Conservation (phyloP, 1,139 yeast genomes). For the Pneumocystis wakefieldiae region DNA sequence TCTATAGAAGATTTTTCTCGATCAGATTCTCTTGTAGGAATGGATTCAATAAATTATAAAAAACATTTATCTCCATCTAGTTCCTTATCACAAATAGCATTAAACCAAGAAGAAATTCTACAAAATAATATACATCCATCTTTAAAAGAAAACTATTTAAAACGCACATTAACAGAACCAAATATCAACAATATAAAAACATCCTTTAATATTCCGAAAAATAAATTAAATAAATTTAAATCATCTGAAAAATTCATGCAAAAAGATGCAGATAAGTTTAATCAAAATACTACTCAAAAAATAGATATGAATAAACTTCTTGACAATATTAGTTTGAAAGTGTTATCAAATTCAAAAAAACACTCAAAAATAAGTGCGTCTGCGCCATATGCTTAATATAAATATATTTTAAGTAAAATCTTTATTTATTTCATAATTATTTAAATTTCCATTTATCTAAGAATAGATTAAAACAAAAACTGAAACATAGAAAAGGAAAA, state of each 20-base stretch:
- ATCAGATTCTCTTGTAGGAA: background rate
- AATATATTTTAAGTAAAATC: background rate
- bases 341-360: background rate
- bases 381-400: background rate
- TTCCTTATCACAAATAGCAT: background rate
- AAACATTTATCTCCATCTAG: background rate
- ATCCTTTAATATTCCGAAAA: background rate
- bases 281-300: background rate
- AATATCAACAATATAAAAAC: background rate
- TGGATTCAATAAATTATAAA: background rate
- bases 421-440: background rate
- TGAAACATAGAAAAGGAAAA: background rate
- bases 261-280: background rate
- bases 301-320: background rate
- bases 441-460: background rate
- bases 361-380: background rate
- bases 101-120: background rate
- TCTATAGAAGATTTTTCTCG: background rate
- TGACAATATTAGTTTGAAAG: background rate
- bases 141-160: background rate
- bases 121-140: background rate
- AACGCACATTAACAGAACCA: background rate
- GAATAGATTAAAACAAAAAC: background rate
- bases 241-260: background rate
- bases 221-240: background rate